phyloP scores from a whole-genome alignment of 371 early-diverging fungal genomes.

The Blakeslea trispora region DNA sequence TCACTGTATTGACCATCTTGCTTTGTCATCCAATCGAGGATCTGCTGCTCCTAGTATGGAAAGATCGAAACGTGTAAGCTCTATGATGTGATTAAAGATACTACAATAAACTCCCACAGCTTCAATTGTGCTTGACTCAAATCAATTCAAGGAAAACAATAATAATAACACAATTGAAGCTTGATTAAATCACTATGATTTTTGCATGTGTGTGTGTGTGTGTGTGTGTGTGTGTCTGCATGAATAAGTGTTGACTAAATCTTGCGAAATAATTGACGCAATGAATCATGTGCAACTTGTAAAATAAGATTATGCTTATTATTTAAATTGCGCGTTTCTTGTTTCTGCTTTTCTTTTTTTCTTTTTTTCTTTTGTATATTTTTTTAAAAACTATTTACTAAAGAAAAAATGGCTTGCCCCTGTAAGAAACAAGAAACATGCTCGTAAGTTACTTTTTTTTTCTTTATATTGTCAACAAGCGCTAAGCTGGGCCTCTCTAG shows the following conservation, averaged over 20 bases:
- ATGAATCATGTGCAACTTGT: not conserved
- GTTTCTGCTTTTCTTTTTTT: not conserved
- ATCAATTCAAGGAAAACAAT: too few relatives aligned
- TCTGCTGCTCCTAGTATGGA: slow-evolving; percentile 9
- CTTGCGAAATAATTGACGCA: not conserved
- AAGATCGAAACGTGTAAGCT: slow-evolving; percentile 31
- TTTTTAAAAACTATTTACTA: not conserved
- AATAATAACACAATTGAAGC: too few relatives aligned
- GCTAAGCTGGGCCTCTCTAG: not conserved
- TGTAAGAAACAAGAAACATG: slow-evolving; percentile 23
- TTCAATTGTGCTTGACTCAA: too few relatives aligned
- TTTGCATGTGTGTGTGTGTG: too few relatives aligned
- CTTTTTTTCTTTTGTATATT: slow-evolving; percentile 6
- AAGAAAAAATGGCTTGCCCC: slow-evolving; percentile 28
- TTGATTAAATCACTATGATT: too few relatives aligned
- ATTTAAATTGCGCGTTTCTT: not conserved
- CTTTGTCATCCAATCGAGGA: not conserved
- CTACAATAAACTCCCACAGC: too few relatives aligned
- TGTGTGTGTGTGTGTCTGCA: too few relatives aligned
- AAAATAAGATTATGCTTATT: not conserved
- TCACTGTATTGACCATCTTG: slow-evolving; percentile 47
- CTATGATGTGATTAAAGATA: too few relatives aligned
- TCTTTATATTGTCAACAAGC: not conserved
- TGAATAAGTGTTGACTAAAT: not conserved
- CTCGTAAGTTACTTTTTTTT: slow-evolving; percentile 12